Conservation (phyloP, 2,329 filamentous ascomycete genomes). For the Escovopsis sp. region DNA sequence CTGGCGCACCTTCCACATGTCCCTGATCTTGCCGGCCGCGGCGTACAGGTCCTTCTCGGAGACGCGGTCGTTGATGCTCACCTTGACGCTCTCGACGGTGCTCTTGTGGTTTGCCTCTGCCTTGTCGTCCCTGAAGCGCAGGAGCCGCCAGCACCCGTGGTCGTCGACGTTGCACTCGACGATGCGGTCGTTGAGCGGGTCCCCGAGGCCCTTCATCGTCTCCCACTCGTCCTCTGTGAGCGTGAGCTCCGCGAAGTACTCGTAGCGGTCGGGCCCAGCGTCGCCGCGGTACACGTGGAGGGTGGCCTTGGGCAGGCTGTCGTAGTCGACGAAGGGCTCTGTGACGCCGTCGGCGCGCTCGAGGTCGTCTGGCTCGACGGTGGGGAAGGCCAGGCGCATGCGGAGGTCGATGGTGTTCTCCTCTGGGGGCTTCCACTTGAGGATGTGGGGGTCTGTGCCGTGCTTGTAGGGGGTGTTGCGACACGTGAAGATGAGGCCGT, state of each 20-base stretch:
- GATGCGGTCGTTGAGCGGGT: constrained; percentile 73
- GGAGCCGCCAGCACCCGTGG: constrained; percentile 64
- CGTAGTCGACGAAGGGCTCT: constrained; percentile 60
- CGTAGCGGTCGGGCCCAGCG: constrained; percentile 37
- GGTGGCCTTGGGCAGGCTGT: constrained; percentile 58
- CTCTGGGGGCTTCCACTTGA: constrained; percentile 94
- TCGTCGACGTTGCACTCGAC: constrained; percentile 81
- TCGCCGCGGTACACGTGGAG: constrained; percentile 45
- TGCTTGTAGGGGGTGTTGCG: constrained; percentile 71
- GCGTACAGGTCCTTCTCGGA: constrained; percentile 66
- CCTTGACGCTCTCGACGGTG: constrained; percentile 73
- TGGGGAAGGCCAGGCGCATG: constrained; percentile 61
- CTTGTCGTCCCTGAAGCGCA: constrained; percentile 89
- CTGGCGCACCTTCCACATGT: constrained; percentile 60
- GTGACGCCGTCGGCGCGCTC: constrained; percentile 53
- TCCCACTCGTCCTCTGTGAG: constrained; percentile 74
- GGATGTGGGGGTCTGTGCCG: constrained; percentile 82
- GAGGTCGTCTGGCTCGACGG: constrained; percentile 49
- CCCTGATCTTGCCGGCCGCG: constrained; percentile 55
- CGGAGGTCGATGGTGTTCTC: constrained; percentile 95
- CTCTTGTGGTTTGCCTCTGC: constrained; percentile 75
- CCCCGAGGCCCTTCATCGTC: constrained; percentile 53
- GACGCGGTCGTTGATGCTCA: constrained; percentile 78
- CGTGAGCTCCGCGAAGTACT: constrained; percentile 50
- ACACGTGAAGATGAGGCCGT: constrained; percentile 97